phyloP scores from a whole-genome alignment of 2,329 filamentous ascomycete species.

The Lasiodiplodia sp. region DNA sequence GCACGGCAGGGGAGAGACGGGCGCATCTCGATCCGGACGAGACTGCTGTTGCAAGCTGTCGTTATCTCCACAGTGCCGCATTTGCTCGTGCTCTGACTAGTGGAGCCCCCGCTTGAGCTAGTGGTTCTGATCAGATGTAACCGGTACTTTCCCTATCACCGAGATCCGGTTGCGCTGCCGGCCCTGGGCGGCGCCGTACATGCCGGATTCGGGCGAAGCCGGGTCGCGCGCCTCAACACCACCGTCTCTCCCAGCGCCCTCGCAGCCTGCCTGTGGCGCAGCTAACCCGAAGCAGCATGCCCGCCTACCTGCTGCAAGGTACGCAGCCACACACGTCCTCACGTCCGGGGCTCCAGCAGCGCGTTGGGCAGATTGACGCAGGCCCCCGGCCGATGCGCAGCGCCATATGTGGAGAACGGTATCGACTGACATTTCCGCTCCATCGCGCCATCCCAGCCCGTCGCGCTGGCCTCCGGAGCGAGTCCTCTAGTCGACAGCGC shows the following conservation, averaged over 20 bases:
- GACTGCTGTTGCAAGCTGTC: conserved; percentile 25
- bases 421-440: conserved; percentile 28
- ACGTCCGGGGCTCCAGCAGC: conserved; percentile 11
- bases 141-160: conserved; percentile 23
- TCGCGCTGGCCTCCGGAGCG: conserved; percentile 17
- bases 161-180: conserved; percentile 16
- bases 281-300: conserved; percentile 18
- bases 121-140: conserved; percentile 20
- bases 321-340: conserved; percentile 16
- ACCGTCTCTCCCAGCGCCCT: conserved; percentile 3
- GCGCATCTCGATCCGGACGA: conserved; percentile 27
- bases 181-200: conserved; percentile 9
- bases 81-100: conserved; percentile 28
- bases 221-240: conserved; percentile 28
- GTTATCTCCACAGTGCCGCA: conserved; percentile 30
- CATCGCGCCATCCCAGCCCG: conserved; percentile 23
- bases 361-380: conserved; percentile 19
- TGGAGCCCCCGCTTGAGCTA: conserved; percentile 29
- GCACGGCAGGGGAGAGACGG: conserved; percentile 25
- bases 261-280: conserved; percentile 14
- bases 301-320: conserved; percentile 14
- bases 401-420: conserved; percentile 26
- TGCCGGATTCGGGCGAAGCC: conserved; percentile 16
- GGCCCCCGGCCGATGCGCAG: conserved; percentile 11
- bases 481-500: conserved; percentile 13